Evolutionary conservation across 192 early-diverging fungal species (phyloP), one percentile per base, ranked within the genome.

Genomic region (Entrophospora sp.): DNA sequence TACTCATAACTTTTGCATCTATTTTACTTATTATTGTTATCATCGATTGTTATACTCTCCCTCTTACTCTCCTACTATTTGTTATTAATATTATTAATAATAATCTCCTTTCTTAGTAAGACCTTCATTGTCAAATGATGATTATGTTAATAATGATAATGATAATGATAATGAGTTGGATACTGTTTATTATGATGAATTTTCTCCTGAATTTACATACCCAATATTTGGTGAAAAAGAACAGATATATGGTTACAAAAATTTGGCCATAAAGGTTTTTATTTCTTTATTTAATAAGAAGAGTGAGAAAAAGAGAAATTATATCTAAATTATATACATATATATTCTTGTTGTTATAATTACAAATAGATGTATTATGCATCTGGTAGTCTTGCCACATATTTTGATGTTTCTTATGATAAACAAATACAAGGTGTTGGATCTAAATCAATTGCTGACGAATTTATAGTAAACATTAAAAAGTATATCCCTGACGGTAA

Each of bases 151-250:
- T n/a, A n/a, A n/a, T n/a, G n/a, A n/a, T n/a, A n/a, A n/a, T n/a
- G n/a, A n/a, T n/a, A n/a, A n/a, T n/a, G 55, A 57, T 4, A 6
- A 4, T 0, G 34, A 57, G 13, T 18, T 16, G 1, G 55, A 57
- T 22, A 7, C 18, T 22, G 24, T 8, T 4, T 30, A 7, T 10
- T 31, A 8, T 10, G 6, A 36, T 13, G 55, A 46, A 40, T 60
- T 64, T 22, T 51, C n/a, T 4, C 94, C 94, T 13, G 79, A 77
- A 31, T 97, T 87, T 67, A 93, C 92, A 4, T 93, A 97, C 72
- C 86, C 86, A 18, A 80, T 97, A 27, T 97, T 92, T 77, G 92
- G 92, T 8, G 82, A 89, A 53, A 85, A 93, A 45, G 90, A 96
- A 73, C 82, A 84, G 22, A 82, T 94, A 16, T 94, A 89, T 61